Evolutionary conservation across 352 stramenopile species (phyloP), one percentile per base, ranked within the genome.

Genomic region (Globisporangium takayamanum): DNA sequence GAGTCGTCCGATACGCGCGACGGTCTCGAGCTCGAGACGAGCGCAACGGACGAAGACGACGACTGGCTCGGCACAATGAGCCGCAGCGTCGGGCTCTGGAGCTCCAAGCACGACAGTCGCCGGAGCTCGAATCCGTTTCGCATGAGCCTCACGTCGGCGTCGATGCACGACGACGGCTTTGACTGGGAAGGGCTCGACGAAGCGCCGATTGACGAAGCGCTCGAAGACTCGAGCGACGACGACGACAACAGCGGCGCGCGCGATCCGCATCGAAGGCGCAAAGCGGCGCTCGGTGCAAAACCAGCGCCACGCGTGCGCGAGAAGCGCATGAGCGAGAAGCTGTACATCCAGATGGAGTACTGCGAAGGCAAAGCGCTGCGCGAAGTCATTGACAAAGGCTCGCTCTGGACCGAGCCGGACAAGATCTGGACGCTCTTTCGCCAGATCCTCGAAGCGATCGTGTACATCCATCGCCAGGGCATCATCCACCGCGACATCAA

Each of bases 281-380:
- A 60, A 68, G 8, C 54, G 44, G 16, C 50, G 49, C 26, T 47
- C 10, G 28, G 36, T 8, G 7, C 55, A 15, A 58, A 44, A 53
- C 46, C 49, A 7, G 20, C 41, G 37, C 42, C 45, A 50, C 25
- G 30, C 6, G 26, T 56, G 41, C 33, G 33, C 8, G 57, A 67
- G 25, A 86, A 77, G 30, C 74, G 79, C 45, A 75, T 72, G 51
- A 76, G 77, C 39, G 86, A 95, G 58, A 87, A 80, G 60, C 69
- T 97, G 55, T 96, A 93, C 63, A 97, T 97, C 61, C 89, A 98
- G 70, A 98, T 98, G 95, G 91, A 99, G 70, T 99, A 94, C 64
- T 99, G 96, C 52, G 79, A 95, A 49, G 76, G 87, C 10, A 97
- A 95, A 51, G 97, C 94, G 28, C 73, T 99, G 39, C 75, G 93